phyloP scores from a whole-genome alignment of 345 rosid species.

The Trapa incisa region DNA sequence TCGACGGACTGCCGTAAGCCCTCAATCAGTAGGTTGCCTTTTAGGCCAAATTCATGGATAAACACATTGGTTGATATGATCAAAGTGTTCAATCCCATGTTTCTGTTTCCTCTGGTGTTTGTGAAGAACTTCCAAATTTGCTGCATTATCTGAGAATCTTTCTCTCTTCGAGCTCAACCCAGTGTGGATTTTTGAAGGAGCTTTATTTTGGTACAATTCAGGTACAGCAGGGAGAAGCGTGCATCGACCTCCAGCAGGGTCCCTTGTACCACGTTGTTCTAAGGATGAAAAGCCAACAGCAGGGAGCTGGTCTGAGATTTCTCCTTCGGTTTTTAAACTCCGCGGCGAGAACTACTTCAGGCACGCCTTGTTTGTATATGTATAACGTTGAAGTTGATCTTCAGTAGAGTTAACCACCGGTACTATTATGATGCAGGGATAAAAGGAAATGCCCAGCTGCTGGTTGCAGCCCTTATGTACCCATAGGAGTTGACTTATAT shows the following conservation, averaged over 20 bases:
- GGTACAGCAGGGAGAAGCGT: slow-evolving; percentile 42
- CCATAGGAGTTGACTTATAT: slow-evolving; percentile 62
- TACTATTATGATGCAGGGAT: slow-evolving; percentile 32
- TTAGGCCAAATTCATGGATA: neutral
- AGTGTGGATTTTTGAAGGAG: neutral
- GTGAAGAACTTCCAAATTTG: no score
- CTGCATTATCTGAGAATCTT: no score
- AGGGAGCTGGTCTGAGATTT: slow-evolving; percentile 53
- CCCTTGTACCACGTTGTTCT: slow-evolving; percentile 30
- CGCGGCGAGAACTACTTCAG: slow-evolving; percentile 60
- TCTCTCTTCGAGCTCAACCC: neutral
- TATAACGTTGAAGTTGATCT: neutral
- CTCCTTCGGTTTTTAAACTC: slow-evolving; percentile 60
- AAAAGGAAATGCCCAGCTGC: slow-evolving; percentile 63
- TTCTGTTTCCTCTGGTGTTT: no score
- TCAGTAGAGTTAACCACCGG: neutral
- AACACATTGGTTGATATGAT: neutral
- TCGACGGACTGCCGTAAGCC: slow-evolving; percentile 36
- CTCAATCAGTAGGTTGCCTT: neutral
- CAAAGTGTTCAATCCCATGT: neutral
- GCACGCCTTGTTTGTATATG: slow-evolving; percentile 13
- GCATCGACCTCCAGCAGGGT: slow-evolving; percentile 53
- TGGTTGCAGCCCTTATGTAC: slow-evolving; percentile 41
- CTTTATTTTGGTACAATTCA: slow-evolving; percentile 7
- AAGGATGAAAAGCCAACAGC: slow-evolving; percentile 35